phyloP scores from a whole-genome alignment of 768 basidiomycete genomes.

The Podaxis rugospora region DNA sequence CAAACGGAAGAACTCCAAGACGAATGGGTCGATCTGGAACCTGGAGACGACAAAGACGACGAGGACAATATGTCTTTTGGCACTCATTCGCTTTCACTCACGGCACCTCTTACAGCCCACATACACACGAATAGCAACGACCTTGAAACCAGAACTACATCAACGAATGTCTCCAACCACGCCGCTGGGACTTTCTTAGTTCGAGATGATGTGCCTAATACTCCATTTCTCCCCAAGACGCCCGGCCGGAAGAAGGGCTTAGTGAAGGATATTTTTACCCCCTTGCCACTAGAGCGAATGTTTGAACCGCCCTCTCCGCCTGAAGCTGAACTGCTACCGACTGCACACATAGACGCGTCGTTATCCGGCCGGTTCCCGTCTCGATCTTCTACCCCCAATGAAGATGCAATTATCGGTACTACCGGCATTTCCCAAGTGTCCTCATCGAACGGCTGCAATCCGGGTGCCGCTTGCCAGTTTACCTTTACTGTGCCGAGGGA shows the following conservation, averaged over 20 bases:
- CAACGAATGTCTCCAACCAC: constrained; percentile 24
- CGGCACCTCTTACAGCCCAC: constrained; percentile 47
- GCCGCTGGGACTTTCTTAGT: constrained; percentile 71
- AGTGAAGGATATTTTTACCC: constrained; percentile 84
- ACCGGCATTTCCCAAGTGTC: constrained; percentile 47
- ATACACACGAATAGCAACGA: constrained; percentile 42
- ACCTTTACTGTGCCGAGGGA: constrained; percentile 66
- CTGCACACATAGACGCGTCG: neutral
- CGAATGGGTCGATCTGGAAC: constrained; percentile 78
- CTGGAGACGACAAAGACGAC: constrained; percentile 34
- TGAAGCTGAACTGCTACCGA: neutral
- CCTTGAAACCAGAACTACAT: constrained; percentile 23
- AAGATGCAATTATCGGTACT: constrained; percentile 41
- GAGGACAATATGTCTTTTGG: constrained; percentile 37
- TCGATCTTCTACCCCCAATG: constrained; percentile 7
- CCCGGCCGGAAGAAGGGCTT: constrained; percentile 58
- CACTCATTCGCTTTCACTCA: constrained; percentile 57
- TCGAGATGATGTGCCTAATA: constrained; percentile 57
- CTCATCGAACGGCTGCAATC: constrained; percentile 40
- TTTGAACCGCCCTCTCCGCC: constrained; percentile 92
- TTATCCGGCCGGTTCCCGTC: neutral
- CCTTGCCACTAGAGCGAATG: constrained; percentile 83
- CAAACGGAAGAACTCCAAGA: constrained; percentile 88
- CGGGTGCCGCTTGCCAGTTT: constrained; percentile 56
- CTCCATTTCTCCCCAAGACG: constrained; percentile 59